These are phyloP conservation scores for Clavulina sp. DNA, from an alignment of 768 basidiomycete species.

Conservation along the genomic window DNA sequence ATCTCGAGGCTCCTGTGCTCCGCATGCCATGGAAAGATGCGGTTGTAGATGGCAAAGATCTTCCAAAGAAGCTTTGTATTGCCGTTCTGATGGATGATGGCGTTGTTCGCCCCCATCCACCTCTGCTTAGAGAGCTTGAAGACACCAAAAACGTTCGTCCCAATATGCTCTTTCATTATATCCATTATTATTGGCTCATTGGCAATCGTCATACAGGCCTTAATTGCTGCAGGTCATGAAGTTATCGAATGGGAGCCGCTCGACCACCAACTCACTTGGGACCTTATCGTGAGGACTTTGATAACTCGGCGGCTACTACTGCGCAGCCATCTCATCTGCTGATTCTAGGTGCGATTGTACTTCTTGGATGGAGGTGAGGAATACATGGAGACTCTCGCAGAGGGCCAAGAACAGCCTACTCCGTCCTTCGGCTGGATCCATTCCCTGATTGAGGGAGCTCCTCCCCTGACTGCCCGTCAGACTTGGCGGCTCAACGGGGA, in stretches of 20 bases:
- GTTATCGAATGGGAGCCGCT: conserved; percentile 33
- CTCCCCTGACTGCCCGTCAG: conserved; percentile 25
- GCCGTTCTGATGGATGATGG: conserved; percentile 35
- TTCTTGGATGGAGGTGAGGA: conserved; percentile 33
- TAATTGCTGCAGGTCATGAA: conserved; percentile 32
- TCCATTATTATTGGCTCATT: not conserved
- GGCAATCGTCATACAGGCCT: conserved; percentile 12
- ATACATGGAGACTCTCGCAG: conserved; percentile 23
- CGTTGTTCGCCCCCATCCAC: conserved; percentile 33
- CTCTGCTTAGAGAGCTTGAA: conserved; percentile 26
- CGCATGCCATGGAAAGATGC: conserved; percentile 33
- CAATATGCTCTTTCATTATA: too few relatives aligned
- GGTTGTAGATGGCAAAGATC: conserved; percentile 21
- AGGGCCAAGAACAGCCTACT: conserved; percentile 21
- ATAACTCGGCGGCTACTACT: conserved; percentile 1
- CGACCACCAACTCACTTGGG: conserved; percentile 29
- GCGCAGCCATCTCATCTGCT: conserved; percentile 3
- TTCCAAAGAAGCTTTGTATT: conserved; percentile 27
- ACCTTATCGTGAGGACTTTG: conserved; percentile 26
- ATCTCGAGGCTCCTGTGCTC: conserved; percentile 28
- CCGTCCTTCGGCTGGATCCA: conserved; percentile 30
- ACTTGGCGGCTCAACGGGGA: conserved; percentile 29
- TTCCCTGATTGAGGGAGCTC: conserved; percentile 21
- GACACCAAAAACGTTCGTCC: conserved; percentile 17
- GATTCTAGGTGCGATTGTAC: conserved; percentile 26